Conservation (phyloP, 2,329 filamentous ascomycete species). For the Cercospora berteroae region DNA sequence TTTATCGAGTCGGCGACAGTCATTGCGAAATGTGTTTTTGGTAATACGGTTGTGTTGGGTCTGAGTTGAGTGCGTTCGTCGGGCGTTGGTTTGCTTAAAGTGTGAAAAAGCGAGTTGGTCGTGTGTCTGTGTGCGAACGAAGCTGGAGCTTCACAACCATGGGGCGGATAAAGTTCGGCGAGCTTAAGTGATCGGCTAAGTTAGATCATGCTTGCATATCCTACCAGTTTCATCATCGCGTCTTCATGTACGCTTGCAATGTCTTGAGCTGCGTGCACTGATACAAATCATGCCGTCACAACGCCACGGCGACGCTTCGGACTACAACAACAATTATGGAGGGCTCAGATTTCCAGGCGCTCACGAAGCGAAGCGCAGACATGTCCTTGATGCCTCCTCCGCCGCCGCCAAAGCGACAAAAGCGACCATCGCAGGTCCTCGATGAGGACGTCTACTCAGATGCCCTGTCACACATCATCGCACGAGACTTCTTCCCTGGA, state of each 20-base stretch:
- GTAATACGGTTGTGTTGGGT: not conserved
- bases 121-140: not conserved
- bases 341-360: constrained; percentile 51
- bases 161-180: constrained; percentile 1
- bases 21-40: constrained; percentile 5
- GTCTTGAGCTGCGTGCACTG: not conserved
- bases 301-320: not conserved
- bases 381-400: constrained; percentile 83
- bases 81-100: not conserved
- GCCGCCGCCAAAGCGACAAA: constrained; percentile 81
- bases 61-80: not conserved
- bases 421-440: constrained; percentile 80
- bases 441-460: constrained; percentile 94
- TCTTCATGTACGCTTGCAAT: not conserved
- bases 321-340: constrained; percentile 17
- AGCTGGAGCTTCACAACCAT: not conserved
- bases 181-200: not conserved
- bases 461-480: constrained; percentile 88
- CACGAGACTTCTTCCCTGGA: constrained; percentile 93
- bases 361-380: constrained; percentile 65
- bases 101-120: constrained; percentile 1
- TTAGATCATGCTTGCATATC: not conserved
- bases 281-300: not conserved
- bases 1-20: constrained; percentile 14
- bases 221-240: not conserved